phyloP scores from a whole-genome alignment of 176 grass and related monocot species.

The Eremochloa ophiuroides region DNA sequence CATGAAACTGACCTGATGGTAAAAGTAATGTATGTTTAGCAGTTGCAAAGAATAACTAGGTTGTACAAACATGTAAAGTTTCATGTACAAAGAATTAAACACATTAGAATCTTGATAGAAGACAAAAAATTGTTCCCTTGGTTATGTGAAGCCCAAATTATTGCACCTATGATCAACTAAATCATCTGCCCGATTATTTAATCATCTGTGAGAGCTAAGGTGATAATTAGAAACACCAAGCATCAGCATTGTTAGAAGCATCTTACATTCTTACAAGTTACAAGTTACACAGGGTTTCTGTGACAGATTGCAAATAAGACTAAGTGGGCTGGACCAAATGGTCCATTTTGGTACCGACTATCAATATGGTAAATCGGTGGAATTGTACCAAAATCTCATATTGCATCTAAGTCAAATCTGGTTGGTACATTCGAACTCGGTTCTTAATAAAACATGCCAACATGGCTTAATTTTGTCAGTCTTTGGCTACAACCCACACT shows the following conservation, averaged over 20 bases:
- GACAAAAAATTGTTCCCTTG: background rate
- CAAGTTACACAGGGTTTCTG: background rate
- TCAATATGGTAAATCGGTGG: background rate
- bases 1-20: conserved; percentile 3
- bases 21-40: background rate
- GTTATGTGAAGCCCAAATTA: background rate
- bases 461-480: background rate
- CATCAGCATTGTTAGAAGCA: background rate
- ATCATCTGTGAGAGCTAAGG: background rate
- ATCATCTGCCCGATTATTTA: background rate
- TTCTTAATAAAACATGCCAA: background rate
- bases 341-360: background rate
- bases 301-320: background rate
- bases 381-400: background rate
- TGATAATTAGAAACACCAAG: background rate
- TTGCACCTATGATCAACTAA: background rate
- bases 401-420: background rate
- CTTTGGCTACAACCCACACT: background rate
- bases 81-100: conserved; percentile 1
- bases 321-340: background rate
- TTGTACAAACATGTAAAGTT: background rate
- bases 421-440: too few relatives aligned
- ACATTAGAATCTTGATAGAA: background rate
- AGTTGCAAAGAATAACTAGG: conserved; percentile 7
- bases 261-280: background rate